phyloP scores from a whole-genome alignment of 2,329 filamentous ascomycete species.

The Phialocephala sp. region DNA sequence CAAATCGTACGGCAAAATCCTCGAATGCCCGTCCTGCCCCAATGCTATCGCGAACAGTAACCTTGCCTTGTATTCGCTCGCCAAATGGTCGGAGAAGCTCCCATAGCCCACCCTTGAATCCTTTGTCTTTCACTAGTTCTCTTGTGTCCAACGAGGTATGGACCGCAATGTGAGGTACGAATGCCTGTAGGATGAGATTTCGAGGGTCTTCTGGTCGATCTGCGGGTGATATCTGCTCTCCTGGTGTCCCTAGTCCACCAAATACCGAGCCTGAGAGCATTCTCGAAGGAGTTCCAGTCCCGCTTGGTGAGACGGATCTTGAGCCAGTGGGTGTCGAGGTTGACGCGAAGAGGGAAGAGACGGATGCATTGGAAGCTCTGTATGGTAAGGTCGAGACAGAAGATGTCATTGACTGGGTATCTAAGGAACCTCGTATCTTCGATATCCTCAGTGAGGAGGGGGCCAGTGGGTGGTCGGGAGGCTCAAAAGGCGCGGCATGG shows the following conservation, averaged over 20 bases:
- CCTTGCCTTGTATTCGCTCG: slow-evolving; percentile 83
- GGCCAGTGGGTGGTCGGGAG: slow-evolving; percentile 49
- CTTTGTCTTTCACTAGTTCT: slow-evolving; percentile 79
- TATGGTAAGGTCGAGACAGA: slow-evolving; percentile 57
- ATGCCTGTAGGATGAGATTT: slow-evolving; percentile 78
- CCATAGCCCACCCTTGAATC: slow-evolving; percentile 80
- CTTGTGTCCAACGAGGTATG: slow-evolving; percentile 89
- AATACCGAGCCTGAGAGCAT: slow-evolving; percentile 64
- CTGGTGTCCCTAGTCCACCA: slow-evolving; percentile 42
- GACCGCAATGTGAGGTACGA: slow-evolving; percentile 87
- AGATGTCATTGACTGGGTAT: slow-evolving; percentile 56
- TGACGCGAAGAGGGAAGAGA: slow-evolving; percentile 68
- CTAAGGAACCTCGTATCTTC: slow-evolving; percentile 60
- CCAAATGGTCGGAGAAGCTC: slow-evolving; percentile 90
- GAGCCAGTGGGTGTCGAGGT: slow-evolving; percentile 72
- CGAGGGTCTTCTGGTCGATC: slow-evolving; percentile 53
- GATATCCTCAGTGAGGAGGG: slow-evolving; percentile 57
- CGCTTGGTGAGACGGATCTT: slow-evolving; percentile 70
- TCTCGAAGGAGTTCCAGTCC: slow-evolving; percentile 62
- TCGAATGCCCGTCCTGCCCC: slow-evolving; percentile 84
- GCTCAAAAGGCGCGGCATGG: slow-evolving; percentile 71
- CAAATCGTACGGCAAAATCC: slow-evolving; percentile 89
- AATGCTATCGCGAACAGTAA: slow-evolving; percentile 88
- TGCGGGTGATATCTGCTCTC: slow-evolving; percentile 39
- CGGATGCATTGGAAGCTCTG: slow-evolving; percentile 60